These are phyloP conservation scores for Lachancea sp. DNA, from an alignment of 805 yeast species.

Conservation along the genomic window DNA sequence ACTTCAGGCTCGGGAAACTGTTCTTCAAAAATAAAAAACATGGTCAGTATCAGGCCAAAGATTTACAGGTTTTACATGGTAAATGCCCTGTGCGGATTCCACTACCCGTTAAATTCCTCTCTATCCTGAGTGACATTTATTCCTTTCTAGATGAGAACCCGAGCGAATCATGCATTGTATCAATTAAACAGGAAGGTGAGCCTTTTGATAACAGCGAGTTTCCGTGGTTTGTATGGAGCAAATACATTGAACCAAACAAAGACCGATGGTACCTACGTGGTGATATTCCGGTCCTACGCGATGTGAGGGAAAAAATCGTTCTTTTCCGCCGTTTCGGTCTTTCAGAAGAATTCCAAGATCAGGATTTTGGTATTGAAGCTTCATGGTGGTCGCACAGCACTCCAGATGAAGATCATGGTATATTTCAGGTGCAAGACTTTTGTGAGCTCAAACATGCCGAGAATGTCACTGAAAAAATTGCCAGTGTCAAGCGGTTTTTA, in stretches of 20 bases:
- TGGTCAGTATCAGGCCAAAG: conserved; percentile 35
- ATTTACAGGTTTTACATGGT: conserved; percentile 62
- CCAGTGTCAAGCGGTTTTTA: conserved; percentile 50
- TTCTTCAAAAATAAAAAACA: conserved; percentile 45
- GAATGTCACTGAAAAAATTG: conserved; percentile 52
- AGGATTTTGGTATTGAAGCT: conserved; percentile 57
- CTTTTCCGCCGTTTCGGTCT: conserved; percentile 66
- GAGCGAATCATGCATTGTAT: conserved; percentile 58
- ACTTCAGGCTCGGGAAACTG: conserved; percentile 56
- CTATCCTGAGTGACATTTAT: conserved; percentile 53
- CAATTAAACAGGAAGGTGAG: conserved; percentile 69
- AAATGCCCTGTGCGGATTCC: conserved; percentile 65
- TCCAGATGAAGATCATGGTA: conserved; percentile 57
- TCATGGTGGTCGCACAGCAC: conserved; percentile 61
- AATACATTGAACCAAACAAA: conserved; percentile 41
- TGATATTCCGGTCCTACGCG: conserved; percentile 52
- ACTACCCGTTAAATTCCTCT: conserved; percentile 46
- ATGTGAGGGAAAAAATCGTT: conserved; percentile 59
- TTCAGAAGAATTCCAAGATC: conserved; percentile 18
- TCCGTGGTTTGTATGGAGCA: conserved; percentile 52
- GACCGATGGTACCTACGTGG: conserved; percentile 56
- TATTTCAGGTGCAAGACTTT: conserved; percentile 63
- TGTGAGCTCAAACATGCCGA: conserved; percentile 51
- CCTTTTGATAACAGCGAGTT: conserved; percentile 54
- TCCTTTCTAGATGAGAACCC: conserved; percentile 45